Evolutionary conservation across 2,329 filamentous ascomycete species (phyloP).

Genomic region (Fusarium piperis): DNA sequence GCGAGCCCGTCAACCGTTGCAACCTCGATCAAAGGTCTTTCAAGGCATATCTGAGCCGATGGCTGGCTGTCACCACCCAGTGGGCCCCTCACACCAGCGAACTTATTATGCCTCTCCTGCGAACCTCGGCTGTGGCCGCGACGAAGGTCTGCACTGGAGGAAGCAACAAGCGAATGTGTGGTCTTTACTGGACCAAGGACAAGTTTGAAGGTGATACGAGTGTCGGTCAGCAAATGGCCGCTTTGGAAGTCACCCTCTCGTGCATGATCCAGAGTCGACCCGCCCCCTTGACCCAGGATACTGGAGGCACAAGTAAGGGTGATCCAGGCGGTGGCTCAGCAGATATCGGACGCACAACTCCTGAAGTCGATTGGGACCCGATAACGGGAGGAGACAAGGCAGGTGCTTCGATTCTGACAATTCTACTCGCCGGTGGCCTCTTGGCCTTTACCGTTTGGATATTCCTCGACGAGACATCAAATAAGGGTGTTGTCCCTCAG

Average conservation of each 20-base stretch:
- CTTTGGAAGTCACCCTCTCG: slow-evolving; percentile 70
- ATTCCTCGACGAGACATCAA: slow-evolving; percentile 58
- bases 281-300: slow-evolving; percentile 58
- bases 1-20: slow-evolving; percentile 69
- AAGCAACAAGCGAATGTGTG: slow-evolving; percentile 65
- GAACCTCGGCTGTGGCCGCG: slow-evolving; percentile 66
- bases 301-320: slow-evolving; percentile 67
- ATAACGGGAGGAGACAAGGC: slow-evolving; percentile 69
- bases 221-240: slow-evolving; percentile 77
- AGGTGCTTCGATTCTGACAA: slow-evolving; percentile 73
- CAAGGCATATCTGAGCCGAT: slow-evolving; percentile 70
- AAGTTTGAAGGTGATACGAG: slow-evolving; percentile 68
- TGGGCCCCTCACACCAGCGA: slow-evolving; percentile 69
- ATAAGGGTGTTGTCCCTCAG: slow-evolving; percentile 46
- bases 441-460: slow-evolving; percentile 63
- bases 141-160: slow-evolving; percentile 67
- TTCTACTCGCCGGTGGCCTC: slow-evolving; percentile 63
- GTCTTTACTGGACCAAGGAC: slow-evolving; percentile 66
- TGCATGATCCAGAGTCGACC: slow-evolving; percentile 62
- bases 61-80: slow-evolving; percentile 70
- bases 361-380: slow-evolving; percentile 36
- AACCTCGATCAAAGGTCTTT: slow-evolving; percentile 71
- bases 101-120: slow-evolving; percentile 62
- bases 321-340: slow-evolving; percentile 57
- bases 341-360: slow-evolving; percentile 54